These are phyloP conservation scores for Asterella californica DNA, from an alignment of 225 moss, liverwort and hornwort species.

Conservation along the genomic window DNA sequence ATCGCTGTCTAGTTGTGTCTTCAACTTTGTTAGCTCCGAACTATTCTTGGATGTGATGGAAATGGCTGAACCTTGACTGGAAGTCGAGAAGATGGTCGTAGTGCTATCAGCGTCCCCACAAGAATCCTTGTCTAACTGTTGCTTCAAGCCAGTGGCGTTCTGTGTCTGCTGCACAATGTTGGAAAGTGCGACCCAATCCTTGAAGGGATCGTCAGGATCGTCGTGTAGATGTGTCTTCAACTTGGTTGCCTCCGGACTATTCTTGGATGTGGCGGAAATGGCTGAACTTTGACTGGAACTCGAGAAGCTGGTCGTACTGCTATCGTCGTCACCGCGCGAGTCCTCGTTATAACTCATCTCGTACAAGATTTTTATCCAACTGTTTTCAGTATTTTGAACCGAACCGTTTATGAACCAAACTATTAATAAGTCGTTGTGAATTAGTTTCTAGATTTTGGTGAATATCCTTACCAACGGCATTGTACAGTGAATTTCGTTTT, in stretches of 20 bases:
- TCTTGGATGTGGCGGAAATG: conserved; percentile 26
- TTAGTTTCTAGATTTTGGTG: no score
- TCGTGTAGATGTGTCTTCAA: neutral
- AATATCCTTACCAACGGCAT: no score
- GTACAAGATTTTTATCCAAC: no score
- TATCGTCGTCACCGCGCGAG: conserved; percentile 30
- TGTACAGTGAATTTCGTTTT: no score
- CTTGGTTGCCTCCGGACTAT: conserved; percentile 3
- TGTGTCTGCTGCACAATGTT: conserved; percentile 13
- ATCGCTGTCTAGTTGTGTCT: neutral
- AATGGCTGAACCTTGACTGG: conserved; percentile 34
- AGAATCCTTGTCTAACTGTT: no score
- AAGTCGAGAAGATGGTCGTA: conserved; percentile 44
- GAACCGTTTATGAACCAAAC: no score
- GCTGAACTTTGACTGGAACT: conserved; percentile 40
- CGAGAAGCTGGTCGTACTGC: conserved; percentile 41
- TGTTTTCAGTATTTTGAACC: no score
- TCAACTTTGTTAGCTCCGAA: conserved; percentile 12
- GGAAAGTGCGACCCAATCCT: neutral
- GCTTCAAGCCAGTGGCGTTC: no score
- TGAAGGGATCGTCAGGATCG: neutral
- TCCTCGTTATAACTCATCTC: no score
- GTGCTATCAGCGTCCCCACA: conserved; percentile 35
- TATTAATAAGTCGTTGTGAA: no score
- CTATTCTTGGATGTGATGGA: conserved; percentile 28